Evolutionary conservation across 108 stramenopile species (phyloP).

Genomic region (Seminavis robusta): DNA sequence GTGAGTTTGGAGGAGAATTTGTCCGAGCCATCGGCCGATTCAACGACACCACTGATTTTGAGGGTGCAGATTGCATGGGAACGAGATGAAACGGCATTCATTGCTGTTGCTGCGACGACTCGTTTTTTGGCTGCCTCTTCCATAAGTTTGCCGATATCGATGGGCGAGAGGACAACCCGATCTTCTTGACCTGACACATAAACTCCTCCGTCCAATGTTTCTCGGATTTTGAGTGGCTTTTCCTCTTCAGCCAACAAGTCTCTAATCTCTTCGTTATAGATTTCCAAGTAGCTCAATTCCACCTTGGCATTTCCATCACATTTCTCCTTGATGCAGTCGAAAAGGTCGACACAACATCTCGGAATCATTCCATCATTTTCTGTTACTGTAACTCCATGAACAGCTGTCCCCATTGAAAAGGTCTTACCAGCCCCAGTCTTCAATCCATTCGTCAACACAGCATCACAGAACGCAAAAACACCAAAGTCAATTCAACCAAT

Average conservation of each 20-base stretch:
- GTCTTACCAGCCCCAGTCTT: constrained; percentile 87
- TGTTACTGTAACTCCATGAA: constrained; percentile 14
- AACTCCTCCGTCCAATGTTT: constrained; percentile 60
- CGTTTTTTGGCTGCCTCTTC: constrained; percentile 48
- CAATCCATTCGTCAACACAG: too few species aligned
- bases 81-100: constrained; percentile 87
- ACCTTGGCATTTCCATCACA: constrained; percentile 88
- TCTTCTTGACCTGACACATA: constrained; percentile 60
- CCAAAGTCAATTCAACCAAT: neutral
- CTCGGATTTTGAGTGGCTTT: constrained; percentile 43
- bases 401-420: constrained; percentile 87
- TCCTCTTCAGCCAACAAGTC: constrained; percentile 77
- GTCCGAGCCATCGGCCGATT: constrained; percentile 33
- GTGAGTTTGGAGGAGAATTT: constrained; percentile 83
- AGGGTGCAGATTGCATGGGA: constrained; percentile 95
- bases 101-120: constrained; percentile 76
- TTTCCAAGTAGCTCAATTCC: constrained; percentile 94
- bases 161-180: constrained; percentile 33
- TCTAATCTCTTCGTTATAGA: constrained; percentile 97
- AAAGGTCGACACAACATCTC: constrained; percentile 92
- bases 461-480: neutral
- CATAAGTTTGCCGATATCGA: constrained; percentile 59
- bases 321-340: constrained; percentile 54
- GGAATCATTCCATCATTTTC: constrained; percentile 88
- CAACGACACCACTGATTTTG: constrained; percentile 48